Base-by-base conservation (phyloP, 352 stramenopile genomes). In the Aphanomyces astaci region DNA sequence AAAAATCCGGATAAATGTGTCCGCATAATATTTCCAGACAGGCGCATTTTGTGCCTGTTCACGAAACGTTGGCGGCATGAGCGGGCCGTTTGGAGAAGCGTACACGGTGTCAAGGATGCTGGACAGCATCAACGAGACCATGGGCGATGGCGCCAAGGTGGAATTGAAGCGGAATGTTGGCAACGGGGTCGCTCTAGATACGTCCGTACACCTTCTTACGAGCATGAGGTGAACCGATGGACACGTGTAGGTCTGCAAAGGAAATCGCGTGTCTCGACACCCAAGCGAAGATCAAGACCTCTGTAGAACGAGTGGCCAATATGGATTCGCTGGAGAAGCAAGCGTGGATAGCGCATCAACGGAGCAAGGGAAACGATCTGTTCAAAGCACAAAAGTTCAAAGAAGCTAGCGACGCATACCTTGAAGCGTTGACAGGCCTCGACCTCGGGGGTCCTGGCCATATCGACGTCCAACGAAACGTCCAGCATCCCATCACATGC, bases 71-170 rank as follows among this genome's bases (percentile, higher is more conserved):
- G 28, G 31, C 59, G 15, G 9, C 17, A 56, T 22, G 17, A 59
- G 28, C 19, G 43, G 2, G 3, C 5, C 7, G 27, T 36, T 36
- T 32, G 51, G 39, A 3, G 76, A 86, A 56, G 81, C 82, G 43
- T 94, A 87, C 76, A 94, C 86, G 25, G 82, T 94, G 53, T 89
- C 84, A 27, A 91, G 89, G 74, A 94, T 94, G 84, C 74, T 94
- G 27, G 66, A 78, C 40, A 88, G 71, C 73, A 90, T 92, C 71
- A 94, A 92, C 53, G 77, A 86, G 53, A 73, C 87, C 46, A 92
- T 93, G 85, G 76, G 80, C 75, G 22, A 75, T 73, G 28, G 73
- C 83, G 13, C 63, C 74, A 10, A 78, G 75, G 17, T 71, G 73
- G 17, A 85, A 7, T 73, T 94, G 45, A 86, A 94, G 73, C 79